Base-by-base conservation (phyloP, 2,329 filamentous ascomycete species). In the Chrysosporium queenslandicum region DNA sequence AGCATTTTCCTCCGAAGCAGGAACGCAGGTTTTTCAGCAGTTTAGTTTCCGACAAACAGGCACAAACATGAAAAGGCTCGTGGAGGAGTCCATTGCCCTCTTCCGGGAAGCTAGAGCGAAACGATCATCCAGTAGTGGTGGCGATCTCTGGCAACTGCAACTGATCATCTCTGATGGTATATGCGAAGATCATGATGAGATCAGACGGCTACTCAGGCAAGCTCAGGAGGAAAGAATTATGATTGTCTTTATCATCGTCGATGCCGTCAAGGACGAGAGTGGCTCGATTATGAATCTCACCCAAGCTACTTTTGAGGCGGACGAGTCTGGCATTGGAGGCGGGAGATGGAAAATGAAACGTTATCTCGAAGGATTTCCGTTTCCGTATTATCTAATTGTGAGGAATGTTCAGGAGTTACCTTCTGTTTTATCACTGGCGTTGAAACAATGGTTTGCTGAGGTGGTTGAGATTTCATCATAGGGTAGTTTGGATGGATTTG, bases 191-290 rank as follows among this genome's bases (percentile, higher is more conserved):
- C 91, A 97, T 66, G 87, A 89, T 16, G 77, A 80, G 4, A 90
- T 98, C 59, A 79, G 86, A 14, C 77, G 87, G 4, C 77, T 97
- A 20, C 81, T 98, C 9, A 78, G 92, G 8, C 85, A 91, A 68
- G 91, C 92, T 0, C 82, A 89, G 63, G 90, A 96, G 68, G 87
- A 96, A 70, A 78, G 89, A 14, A 94, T 99, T 65, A 96, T 98
- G 87, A 83, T 97, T 57, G 91, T 98, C 4, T 99, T 98, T 67
- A 87, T 98, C 61, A 86, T 99, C 62, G 88, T 98, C 64, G 92
- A 98, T 72, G 76, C 80, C 41, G 64, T 74, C 20, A 69, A 70
- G 53, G 68, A 68, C 21, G 55, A 56, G 29, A 56, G 72, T 36
- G 73, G 66, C 55, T 74, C 71, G 1, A 94, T 98, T 56, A 71